These are phyloP conservation scores for Boletus vermiculosoides DNA, from an alignment of 768 basidiomycete genomes.

Conservation along the genomic window DNA sequence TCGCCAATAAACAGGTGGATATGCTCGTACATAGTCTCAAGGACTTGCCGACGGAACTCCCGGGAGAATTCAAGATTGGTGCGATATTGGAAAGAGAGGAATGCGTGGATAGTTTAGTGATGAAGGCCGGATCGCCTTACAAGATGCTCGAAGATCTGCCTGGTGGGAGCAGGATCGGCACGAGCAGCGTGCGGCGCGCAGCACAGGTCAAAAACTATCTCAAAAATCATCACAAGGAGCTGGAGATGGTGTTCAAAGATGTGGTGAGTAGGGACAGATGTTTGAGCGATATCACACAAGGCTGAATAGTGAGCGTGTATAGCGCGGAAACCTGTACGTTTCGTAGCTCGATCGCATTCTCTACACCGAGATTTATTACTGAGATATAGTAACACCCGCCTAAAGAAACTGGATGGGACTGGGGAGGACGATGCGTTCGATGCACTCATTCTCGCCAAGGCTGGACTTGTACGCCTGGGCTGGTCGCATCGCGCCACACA, in stretches of 20 bases:
- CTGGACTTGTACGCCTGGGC: slow-evolving; percentile 83
- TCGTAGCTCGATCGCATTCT: not conserved
- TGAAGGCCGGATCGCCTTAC: slow-evolving; percentile 71
- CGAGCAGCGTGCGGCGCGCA: slow-evolving; percentile 88
- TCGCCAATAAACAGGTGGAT: slow-evolving; percentile 73
- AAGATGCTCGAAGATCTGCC: slow-evolving; percentile 80
- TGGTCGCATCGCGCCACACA: slow-evolving; percentile 72
- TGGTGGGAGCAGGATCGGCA: slow-evolving; percentile 88
- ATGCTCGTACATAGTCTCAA: slow-evolving; percentile 92
- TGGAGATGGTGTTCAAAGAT: slow-evolving; percentile 70
- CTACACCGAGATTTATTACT: slow-evolving; percentile 5
- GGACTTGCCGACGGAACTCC: slow-evolving; percentile 88
- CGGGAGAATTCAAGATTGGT: slow-evolving; percentile 79
- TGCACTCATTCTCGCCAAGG: slow-evolving; percentile 90
- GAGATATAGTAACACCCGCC: slow-evolving; percentile 72
- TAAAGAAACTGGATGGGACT: slow-evolving; percentile 85
- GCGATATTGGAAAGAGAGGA: slow-evolving; percentile 87
- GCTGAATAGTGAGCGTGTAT: slow-evolving; percentile 4
- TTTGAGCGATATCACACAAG: not conserved
- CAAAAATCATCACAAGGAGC: slow-evolving; percentile 43
- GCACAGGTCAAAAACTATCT: slow-evolving; percentile 84
- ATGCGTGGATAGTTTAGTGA: slow-evolving; percentile 84
- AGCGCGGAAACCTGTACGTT: slow-evolving; percentile 87
- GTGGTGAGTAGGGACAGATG: slow-evolving; percentile 57
- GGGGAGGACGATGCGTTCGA: slow-evolving; percentile 63